Base-by-base conservation (phyloP, 139 green algal genomes). In the Dunaliella sp. region DNA sequence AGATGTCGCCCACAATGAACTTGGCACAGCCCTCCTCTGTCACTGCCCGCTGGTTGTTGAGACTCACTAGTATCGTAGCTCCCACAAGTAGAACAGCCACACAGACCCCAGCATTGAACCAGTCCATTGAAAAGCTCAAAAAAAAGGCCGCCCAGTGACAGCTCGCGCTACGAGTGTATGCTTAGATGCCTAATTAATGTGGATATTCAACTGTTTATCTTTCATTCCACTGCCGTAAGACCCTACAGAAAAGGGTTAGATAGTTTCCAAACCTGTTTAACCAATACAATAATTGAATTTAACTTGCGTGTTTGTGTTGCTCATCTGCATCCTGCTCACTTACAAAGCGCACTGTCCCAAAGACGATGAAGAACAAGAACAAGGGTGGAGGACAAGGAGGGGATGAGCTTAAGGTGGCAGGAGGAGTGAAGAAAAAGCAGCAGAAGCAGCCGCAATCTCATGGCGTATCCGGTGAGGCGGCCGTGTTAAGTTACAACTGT, bases 341-440 rank as follows among this genome's bases (percentile, higher is more conserved):
- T n/a, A n/a, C n/a, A n/a, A n/a, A n/a, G n/a, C n/a, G n/a, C n/a
- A n/a, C n/a, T n/a, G n/a, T n/a, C n/a, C n/a, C n/a, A n/a, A n/a
- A n/a, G n/a, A n/a, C n/a, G n/a, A 65, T 84, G 80, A 84, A 84
- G 80, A 38, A 75, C 3, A 84, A 84, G 38, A 48, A 1, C n/a
- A 48, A 32, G 38, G 81, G 81, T 2, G 81, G 80, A 30, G 38
- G 80, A 37, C n/a, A n/a, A n/a, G 80, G 80, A 3, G 38, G 38
- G 2, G 35, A 72, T 32, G 90, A 90, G 1, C 90, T 98, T 1
- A 92, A 94, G 0, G 94, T 89, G 24, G 95, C 94, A 0, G 95
- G 94, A 26, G 95, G 95, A 31, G 89, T 97, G 0, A 89, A 92
- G 1, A 98, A 98, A 78, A 96, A 94, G 86, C 80, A 83, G 1